Base-by-base conservation (phyloP, 352 stramenopile species). In the Aphanomyces cochlioides region DNA sequence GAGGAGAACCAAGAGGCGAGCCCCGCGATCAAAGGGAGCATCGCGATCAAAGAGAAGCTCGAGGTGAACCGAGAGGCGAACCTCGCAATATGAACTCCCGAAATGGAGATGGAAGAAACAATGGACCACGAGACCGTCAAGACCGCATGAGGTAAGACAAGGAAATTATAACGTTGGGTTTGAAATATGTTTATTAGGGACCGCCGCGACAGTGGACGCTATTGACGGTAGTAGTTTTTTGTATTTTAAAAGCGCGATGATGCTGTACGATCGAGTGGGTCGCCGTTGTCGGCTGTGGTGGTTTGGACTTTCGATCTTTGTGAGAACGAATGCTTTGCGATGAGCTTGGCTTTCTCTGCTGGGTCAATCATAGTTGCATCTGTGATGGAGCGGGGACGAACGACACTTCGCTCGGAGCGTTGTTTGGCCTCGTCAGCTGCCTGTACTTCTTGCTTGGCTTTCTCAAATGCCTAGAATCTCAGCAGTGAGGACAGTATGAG, bases 371-470 rank as follows among this genome's bases (percentile, higher is more conserved):
- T 13, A 58, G 17, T n/a, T 50, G 43, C 43, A n/a, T 50, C 43
- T 50, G 43, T 58, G 15, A 28, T 36, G 17, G 50, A 17, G 15
- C 50, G 50, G 15, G 50, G 78, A 3, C 83, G 83, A 37, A 90
- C 63, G 71, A 86, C 89, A 56, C 89, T 41, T 3, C 83, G 82
- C 63, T 95, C 87, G 0, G 82, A 78, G 3, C 83, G 75, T 34
- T 75, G 67, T 5, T 74, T 73, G 41, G 75, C 81, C 72, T 92
- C 82, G 43, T 95, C 87, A 1, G 74, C 78, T 45, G 76, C 66
- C 41, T 93, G 83, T 4, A 95, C 87, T 72, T 92, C 83, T 61
- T 84, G 84, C 5, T 80, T 76, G 3, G 87, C 84, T 15, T 67
- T 73, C 59, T 90, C 78, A 57, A 95, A 95, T 37, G 79, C 72